Conservation (phyloP, 73 alveolate species). For the Chromera velia region DNA sequence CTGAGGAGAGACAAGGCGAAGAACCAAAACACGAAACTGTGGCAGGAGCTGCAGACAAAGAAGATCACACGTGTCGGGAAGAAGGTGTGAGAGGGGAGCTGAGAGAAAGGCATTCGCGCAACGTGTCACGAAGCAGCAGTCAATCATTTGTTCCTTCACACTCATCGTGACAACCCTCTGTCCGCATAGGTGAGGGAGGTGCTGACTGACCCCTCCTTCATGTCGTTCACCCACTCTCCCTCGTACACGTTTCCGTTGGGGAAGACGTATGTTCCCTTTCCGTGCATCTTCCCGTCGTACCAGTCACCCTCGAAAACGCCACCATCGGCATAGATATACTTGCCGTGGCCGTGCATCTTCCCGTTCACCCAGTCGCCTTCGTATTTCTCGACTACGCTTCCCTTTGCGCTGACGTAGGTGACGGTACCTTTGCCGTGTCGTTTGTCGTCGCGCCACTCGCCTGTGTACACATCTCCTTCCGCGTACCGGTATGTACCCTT, state of each 20-base stretch:
- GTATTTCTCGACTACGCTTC: constrained; percentile 28
- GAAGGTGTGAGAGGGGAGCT: background rate
- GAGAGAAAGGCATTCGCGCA: background rate
- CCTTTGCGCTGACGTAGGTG: constrained; percentile 7
- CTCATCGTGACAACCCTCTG: background rate
- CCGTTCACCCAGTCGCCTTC: constrained; percentile 57
- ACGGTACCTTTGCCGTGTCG: constrained; percentile 42
- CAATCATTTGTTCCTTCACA: background rate
- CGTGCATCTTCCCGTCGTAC: constrained; percentile 72
- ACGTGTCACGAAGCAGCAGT: background rate
- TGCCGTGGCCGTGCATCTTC: constrained; percentile 58
- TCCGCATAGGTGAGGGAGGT: background rate
- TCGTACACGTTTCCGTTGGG: constrained; percentile 73
- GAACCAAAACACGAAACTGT: background rate
- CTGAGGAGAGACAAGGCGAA: too few relatives aligned
- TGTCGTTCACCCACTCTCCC: constrained; percentile 76
- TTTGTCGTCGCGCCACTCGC: constrained; percentile 41
- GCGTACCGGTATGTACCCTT: constrained; percentile 72
- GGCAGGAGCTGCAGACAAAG: background rate
- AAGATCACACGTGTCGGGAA: background rate
- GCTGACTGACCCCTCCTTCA: constrained; percentile 63
- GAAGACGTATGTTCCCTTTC: constrained; percentile 65
- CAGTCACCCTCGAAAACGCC: constrained; percentile 63
- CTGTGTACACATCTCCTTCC: background rate
- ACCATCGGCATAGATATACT: constrained; percentile 48